Percentiles rank a stretch among this genome's conserved stretches.
Evolutionary conservation across 225 moss, liverwort and hornwort genomes (phyloP).

Genomic region (Takakia lepidozioides): DNA sequence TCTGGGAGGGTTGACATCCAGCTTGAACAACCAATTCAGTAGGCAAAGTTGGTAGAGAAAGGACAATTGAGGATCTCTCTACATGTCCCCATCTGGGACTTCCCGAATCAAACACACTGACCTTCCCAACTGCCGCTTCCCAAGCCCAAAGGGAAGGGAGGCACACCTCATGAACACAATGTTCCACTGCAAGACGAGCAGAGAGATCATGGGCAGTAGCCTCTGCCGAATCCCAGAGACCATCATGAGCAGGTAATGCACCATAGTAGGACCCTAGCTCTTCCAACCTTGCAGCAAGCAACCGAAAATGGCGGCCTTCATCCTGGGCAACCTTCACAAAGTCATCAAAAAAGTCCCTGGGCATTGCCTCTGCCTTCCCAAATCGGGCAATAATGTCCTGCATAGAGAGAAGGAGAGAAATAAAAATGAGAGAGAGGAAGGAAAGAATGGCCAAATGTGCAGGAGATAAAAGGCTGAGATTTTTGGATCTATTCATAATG

Average conservation of each 20-base stretch:
- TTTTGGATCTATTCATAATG: too few relatives aligned
- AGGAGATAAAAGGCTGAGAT: not conserved
- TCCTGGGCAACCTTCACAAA: conserved; percentile 49
- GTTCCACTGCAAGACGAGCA: conserved; percentile 43
- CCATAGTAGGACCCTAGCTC: conserved; percentile 42
- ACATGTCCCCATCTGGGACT: too few relatives aligned
- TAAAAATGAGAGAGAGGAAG: not conserved
- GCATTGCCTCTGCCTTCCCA: conserved; percentile 45
- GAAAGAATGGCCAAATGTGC: too few relatives aligned
- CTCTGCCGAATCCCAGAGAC: conserved; percentile 51
- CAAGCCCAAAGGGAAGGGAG: too few relatives aligned
- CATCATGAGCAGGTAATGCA: conserved; percentile 43
- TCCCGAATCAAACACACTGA: too few relatives aligned
- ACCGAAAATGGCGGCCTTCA: conserved; percentile 42
- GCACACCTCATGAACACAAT: conserved; percentile 62
- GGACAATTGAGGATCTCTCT: too few relatives aligned
- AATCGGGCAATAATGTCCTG: conserved; percentile 58
- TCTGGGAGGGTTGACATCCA: too few relatives aligned
- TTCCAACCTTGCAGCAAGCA: conserved; percentile 27
- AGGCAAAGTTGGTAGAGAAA: too few relatives aligned
- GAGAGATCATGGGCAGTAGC: conserved; percentile 38
- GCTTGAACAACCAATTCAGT: too few relatives aligned
- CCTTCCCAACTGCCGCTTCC: too few relatives aligned
- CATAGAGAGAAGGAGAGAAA: not conserved
- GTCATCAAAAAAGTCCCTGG: conserved; percentile 42